Percentiles rank a stretch among this genome's conserved stretches.
phyloP scores from a whole-genome alignment of 139 green algal species.

The Gonium pectorale region DNA sequence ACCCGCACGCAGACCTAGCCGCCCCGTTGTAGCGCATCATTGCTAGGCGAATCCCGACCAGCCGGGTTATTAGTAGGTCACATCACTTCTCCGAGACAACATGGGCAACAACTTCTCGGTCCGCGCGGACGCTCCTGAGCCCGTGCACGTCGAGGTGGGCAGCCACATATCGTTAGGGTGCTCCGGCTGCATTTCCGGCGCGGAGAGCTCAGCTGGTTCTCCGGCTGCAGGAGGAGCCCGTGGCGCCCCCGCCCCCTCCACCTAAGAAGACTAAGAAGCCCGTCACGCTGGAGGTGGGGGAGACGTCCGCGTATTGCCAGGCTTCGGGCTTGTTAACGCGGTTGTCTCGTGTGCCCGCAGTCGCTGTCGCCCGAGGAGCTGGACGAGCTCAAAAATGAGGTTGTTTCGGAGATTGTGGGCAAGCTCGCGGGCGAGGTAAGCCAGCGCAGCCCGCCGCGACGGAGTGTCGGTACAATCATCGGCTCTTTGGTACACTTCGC shows the following conservation, averaged over 20 bases:
- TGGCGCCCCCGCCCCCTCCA: slow-evolving; percentile 10
- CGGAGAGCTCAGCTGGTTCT: neutral
- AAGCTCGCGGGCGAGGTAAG: slow-evolving; percentile 66
- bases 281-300: slow-evolving; percentile 31
- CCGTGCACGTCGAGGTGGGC: neutral
- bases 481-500: neutral
- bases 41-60: too few relatives aligned
- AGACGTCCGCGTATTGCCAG: neutral
- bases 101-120: slow-evolving; percentile 39
- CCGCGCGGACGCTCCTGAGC: slow-evolving; percentile 33
- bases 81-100: too few relatives aligned
- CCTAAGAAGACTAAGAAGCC: slow-evolving; percentile 13
- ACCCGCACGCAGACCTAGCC: too few relatives aligned
- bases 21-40: too few relatives aligned
- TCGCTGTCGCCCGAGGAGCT: slow-evolving; percentile 56
- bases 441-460: too few relatives aligned
- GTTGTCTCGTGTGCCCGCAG: neutral
- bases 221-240: slow-evolving; percentile 14
- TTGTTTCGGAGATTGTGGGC: slow-evolving; percentile 64
- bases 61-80: too few relatives aligned
- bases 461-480: slow-evolving; percentile 37
- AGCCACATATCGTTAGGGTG: neutral
- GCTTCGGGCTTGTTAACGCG: neutral
- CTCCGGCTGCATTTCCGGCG: too few relatives aligned
- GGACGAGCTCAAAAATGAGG: slow-evolving; percentile 67